Base-by-base conservation (phyloP, 1,139 yeast genomes). In the Petasospora fabianii region DNA sequence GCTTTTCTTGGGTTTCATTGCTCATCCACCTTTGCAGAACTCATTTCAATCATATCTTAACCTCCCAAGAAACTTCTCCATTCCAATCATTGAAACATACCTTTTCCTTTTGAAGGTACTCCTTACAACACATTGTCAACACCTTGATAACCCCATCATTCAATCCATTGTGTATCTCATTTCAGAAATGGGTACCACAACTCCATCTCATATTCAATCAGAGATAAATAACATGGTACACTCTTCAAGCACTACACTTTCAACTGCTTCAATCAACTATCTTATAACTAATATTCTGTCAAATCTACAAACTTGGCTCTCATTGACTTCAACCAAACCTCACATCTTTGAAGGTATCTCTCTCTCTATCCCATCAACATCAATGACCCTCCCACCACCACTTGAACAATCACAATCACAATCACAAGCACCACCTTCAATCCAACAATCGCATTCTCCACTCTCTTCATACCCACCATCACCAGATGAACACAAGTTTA, bases 121-220 rank as follows among this genome's bases (percentile, higher is more conserved):
- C 36, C 12, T 43, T 28, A 36, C 37, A 31, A 6, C 18, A 2
- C 11, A 29, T 24, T 32, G 28, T 2, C 37, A 29, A 8, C 21
- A 24, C 29, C 20, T 43, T 24, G 19, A 19, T 22, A 44, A 44
- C 8, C 50, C 54, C 15, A 48, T 53, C n/a, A n/a, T 51, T 7
- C 55, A 53, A 33, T 41, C 54, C 2, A 42, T 51, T 4, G 29
- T 49, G 6, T 53, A 48, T 31, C 24, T 51, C 17, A 41, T 51
- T 15, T 31, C 42, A 5, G 55, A 51, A 36, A 50, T 50, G 53
- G 52, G 47, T 7, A 15, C 39, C 4, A 32, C 35, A 5, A 15
- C 38, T 3, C 16, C 34, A 6, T 6, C 6, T 5, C 26, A 24
- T 3, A 10, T 39, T 7, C 42, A 39, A 6, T 5, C 6, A 6